Evolutionary conservation across 176 grass and related monocot genomes (phyloP), one percentile per base, ranked within the genome.

Genomic region (Elaeis guineensis): DNA sequence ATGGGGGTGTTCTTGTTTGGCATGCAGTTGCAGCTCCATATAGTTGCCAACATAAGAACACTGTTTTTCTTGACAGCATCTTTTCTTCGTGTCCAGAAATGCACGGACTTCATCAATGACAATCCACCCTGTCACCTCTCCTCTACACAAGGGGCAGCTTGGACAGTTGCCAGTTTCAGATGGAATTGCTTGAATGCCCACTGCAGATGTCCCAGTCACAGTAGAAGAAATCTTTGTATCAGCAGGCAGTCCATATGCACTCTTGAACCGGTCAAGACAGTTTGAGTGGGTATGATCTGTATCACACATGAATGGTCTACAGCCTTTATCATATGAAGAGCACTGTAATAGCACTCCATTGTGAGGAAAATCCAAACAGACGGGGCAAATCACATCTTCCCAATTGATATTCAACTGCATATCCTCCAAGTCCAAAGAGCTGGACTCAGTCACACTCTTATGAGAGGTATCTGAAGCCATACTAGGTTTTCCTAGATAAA

Each of bases 291-390:
- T 55, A 4, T 26, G 5, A 59, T 73, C 50, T 49, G 71, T 73
- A 48, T 73, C 59, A 28, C 71, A 73, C 14, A 73, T 73, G 51
- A 73, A 73, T 48, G 71, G 1, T 23, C 71, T 73, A 35, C 71
- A 73, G 3, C 71, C 59, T 64, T 54, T 29, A 15, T 73, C 6
- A 58, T 8, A 57, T 44, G 71, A 73, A 64, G 51, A 26, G 60
- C 71, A 73, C 14, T 63, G 26, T 19, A 73, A 52, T 5, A 73
- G 71, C 52, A 73, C 49, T 44, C 59, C 71, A 50, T 73, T 73
- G 28, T 73, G 71, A 18, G 71, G 71, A 63, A 48, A 25, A 44
- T 73, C 71, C 59, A 73, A 72, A 64, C 71, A 73, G 28, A 73
- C 55, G 17, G 58, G 71, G 51, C 71, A 63, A 19, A 55, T 19